These are phyloP conservation scores for Alternaria sp. DNA, from an alignment of 2,329 filamentous ascomycete species.

Conservation along the genomic window DNA sequence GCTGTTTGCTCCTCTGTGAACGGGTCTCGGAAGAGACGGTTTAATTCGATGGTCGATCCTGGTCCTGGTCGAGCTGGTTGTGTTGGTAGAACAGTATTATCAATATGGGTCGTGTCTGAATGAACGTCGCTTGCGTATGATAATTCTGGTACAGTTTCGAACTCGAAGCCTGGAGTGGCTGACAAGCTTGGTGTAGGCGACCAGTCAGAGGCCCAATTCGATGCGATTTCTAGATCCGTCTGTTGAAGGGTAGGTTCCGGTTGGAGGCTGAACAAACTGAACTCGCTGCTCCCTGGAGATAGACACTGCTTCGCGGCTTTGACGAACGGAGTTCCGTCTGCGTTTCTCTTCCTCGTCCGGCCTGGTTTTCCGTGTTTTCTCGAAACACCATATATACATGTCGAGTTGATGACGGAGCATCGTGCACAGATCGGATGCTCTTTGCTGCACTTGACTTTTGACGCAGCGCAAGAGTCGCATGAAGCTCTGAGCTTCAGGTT, in stretches of 20 bases:
- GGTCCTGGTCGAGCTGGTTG: slow-evolving; percentile 22
- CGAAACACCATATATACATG: slow-evolving; percentile 46
- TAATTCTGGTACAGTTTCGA: slow-evolving; percentile 40
- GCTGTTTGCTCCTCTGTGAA: slow-evolving; percentile 38
- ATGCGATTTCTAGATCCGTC: slow-evolving; percentile 25
- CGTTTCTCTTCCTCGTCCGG: slow-evolving; percentile 42
- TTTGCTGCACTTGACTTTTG: slow-evolving; percentile 50
- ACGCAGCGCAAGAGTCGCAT: slow-evolving; percentile 49
- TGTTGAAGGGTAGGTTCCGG: slow-evolving; percentile 31
- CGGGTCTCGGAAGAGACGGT: slow-evolving; percentile 37
- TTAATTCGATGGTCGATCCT: slow-evolving; percentile 29
- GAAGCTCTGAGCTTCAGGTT: slow-evolving; percentile 46
- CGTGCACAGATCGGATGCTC: slow-evolving; percentile 46
- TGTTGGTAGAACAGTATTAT: slow-evolving; percentile 29
- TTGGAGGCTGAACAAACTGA: slow-evolving; percentile 37
- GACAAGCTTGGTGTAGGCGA: slow-evolving; percentile 39
- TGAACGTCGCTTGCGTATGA: slow-evolving; percentile 36
- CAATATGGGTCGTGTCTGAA: slow-evolving; percentile 33
- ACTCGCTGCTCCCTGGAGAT: slow-evolving; percentile 42
- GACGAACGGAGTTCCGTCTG: slow-evolving; percentile 42
- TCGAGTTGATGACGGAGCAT: slow-evolving; percentile 38
- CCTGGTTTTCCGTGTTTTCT: slow-evolving; percentile 49
- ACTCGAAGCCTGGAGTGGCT: slow-evolving; percentile 36
- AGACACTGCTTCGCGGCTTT: slow-evolving; percentile 40
- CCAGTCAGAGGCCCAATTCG: slow-evolving; percentile 36